Percentiles rank a stretch among this genome's conserved stretches.
These are phyloP conservation scores for Ustulina deusta DNA, from an alignment of 2,329 filamentous ascomycete species.

Conservation along the genomic window DNA sequence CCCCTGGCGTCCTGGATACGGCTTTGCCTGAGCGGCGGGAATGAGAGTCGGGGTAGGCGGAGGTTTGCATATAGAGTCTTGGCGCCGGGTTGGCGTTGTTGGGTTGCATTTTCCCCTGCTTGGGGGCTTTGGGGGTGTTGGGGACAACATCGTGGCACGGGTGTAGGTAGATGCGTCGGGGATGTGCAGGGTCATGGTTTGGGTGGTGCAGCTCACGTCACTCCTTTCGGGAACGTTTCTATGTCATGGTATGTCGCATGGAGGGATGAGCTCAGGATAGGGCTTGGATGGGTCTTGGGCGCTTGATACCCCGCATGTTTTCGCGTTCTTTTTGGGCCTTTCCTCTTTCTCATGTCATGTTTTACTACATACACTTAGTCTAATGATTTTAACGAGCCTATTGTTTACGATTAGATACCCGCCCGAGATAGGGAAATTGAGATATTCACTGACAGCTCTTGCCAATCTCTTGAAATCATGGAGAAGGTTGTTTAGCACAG, in stretches of 20 bases:
- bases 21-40: slow-evolving; percentile 25
- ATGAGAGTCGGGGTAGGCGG: not conserved
- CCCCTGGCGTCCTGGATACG: slow-evolving; percentile 32
- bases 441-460: not conserved
- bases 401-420: slow-evolving; percentile 16
- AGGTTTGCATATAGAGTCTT: slow-evolving; percentile 16
- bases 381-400: slow-evolving; percentile 15
- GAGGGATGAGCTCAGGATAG: not conserved
- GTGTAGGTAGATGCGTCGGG: not conserved
- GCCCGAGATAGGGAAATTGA: slow-evolving; percentile 9
- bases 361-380: not conserved
- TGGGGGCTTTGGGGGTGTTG: not conserved
- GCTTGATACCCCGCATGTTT: slow-evolving; percentile 31
- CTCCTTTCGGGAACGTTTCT: slow-evolving; percentile 15
- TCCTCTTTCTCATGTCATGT: slow-evolving; percentile 15
- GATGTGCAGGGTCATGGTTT: slow-evolving; percentile 2
- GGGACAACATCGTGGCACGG: not conserved
- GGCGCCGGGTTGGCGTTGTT: slow-evolving; percentile 12
- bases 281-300: slow-evolving; percentile 6
- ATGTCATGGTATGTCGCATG: slow-evolving; percentile 11
- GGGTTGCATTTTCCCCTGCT: slow-evolving; percentile 26
- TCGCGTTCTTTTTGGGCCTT: not conserved
- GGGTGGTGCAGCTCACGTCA: slow-evolving; percentile 8
- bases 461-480: slow-evolving; percentile 6
- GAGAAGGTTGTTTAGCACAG: not conserved